These are phyloP conservation scores for Kwoniella botswanensis DNA, from an alignment of 768 basidiomycete genomes.

Conservation along the genomic window DNA sequence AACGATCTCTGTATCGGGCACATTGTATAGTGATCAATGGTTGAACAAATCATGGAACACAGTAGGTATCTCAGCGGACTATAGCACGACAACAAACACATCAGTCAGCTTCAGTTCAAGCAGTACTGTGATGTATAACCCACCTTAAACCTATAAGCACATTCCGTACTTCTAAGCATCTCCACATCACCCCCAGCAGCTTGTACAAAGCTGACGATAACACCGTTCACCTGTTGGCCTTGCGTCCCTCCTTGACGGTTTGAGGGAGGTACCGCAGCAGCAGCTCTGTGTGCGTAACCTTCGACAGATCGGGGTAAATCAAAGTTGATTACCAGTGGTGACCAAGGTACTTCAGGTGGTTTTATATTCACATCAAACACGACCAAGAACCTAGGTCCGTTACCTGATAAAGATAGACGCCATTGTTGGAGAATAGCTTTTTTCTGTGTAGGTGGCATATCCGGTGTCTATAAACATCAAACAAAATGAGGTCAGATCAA, in stretches of 20 bases:
- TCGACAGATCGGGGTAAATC: constrained; percentile 72
- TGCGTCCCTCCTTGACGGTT: constrained; percentile 2
- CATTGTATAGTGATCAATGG: constrained; percentile 23
- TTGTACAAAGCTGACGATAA: constrained; percentile 94
- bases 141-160: constrained; percentile 73
- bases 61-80: constrained; percentile 52
- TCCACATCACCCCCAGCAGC: constrained; percentile 97
- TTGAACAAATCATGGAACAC: constrained; percentile 54
- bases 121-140: constrained; percentile 13
- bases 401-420: constrained; percentile 81
- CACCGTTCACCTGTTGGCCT: constrained; percentile 68
- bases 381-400: constrained; percentile 67
- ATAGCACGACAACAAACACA: constrained; percentile 6
- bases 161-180: constrained; percentile 97
- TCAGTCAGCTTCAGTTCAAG: not conserved
- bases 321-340: constrained; percentile 94
- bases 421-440: constrained; percentile 35
- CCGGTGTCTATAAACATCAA: constrained; percentile 20
- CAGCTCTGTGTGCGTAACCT: constrained; percentile 88
- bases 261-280: constrained; percentile 49
- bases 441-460: constrained; percentile 39
- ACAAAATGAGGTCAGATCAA: too few species aligned
- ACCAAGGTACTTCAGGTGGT: constrained; percentile 82
- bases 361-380: constrained; percentile 95
- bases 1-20: not conserved